phyloP scores from a whole-genome alignment of 2,329 filamentous ascomycete species.

The Fusarium nematophilum region DNA sequence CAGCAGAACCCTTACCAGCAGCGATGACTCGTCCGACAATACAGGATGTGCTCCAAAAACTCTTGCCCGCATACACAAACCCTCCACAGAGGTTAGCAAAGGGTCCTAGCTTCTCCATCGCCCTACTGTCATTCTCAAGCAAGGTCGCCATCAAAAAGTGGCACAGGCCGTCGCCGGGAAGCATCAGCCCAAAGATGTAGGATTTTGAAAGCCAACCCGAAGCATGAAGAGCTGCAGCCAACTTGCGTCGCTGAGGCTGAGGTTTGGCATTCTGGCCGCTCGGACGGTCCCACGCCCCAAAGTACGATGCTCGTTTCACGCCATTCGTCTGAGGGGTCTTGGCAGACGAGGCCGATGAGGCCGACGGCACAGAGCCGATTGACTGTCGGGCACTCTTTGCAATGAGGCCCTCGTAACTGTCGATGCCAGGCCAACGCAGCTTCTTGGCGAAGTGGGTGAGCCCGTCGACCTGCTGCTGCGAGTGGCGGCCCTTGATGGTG shows the following conservation, averaged over 20 bases:
- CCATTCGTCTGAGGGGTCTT: slow-evolving; percentile 50
- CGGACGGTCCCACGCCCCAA: slow-evolving; percentile 54
- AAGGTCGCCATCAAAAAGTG: slow-evolving; percentile 75
- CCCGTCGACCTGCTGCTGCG: slow-evolving; percentile 69
- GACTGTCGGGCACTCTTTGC: slow-evolving; percentile 60
- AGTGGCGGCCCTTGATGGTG: slow-evolving; percentile 65
- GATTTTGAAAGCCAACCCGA: slow-evolving; percentile 76
- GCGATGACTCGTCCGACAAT: slow-evolving; percentile 74
- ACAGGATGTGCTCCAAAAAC: slow-evolving; percentile 76
- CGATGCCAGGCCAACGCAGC: slow-evolving; percentile 71
- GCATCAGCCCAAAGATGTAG: slow-evolving; percentile 72
- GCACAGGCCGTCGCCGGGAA: slow-evolving; percentile 71
- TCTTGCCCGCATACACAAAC: slow-evolving; percentile 71
- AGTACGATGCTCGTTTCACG: slow-evolving; percentile 59
- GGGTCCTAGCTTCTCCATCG: slow-evolving; percentile 67
- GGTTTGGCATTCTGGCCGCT: slow-evolving; percentile 46
- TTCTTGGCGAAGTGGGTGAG: slow-evolving; percentile 72
- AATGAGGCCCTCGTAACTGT: slow-evolving; percentile 61
- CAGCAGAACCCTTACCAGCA: slow-evolving; percentile 69
- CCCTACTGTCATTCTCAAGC: slow-evolving; percentile 71
- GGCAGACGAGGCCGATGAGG: slow-evolving; percentile 51
- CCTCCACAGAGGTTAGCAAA: slow-evolving; percentile 73
- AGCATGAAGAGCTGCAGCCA: slow-evolving; percentile 67
- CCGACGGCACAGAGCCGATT: slow-evolving; percentile 42
- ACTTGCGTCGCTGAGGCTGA: slow-evolving; percentile 61